phyloP scores from a whole-genome alignment of 2,329 filamentous ascomycete genomes.

The Neonectria coccinea region DNA sequence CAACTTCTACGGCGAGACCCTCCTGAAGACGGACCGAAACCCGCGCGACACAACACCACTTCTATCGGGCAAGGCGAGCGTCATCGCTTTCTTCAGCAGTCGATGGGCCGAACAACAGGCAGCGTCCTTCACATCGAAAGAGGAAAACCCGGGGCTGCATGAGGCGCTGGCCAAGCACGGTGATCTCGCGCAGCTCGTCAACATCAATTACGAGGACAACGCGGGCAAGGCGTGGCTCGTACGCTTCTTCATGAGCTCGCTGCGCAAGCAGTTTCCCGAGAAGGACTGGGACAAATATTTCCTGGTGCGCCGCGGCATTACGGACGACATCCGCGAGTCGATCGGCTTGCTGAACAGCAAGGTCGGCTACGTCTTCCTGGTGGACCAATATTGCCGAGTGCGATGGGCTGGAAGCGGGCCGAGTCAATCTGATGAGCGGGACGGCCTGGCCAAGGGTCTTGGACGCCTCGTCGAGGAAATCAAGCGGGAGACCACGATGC shows the following conservation, averaged over 20 bases:
- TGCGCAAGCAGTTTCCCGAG: slow-evolving; percentile 63
- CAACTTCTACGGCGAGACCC: slow-evolving; percentile 85
- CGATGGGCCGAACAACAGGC: slow-evolving; percentile 88
- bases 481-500: slow-evolving; percentile 52
- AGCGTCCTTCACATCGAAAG: slow-evolving; percentile 74
- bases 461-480: slow-evolving; percentile 72
- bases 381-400: slow-evolving; percentile 89
- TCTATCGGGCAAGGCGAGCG: slow-evolving; percentile 77
- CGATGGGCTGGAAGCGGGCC: slow-evolving; percentile 90
- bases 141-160: slow-evolving; percentile 77
- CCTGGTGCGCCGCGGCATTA: slow-evolving; percentile 67
- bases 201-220: slow-evolving; percentile 91
- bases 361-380: slow-evolving; percentile 92
- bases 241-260: slow-evolving; percentile 64
- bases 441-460: slow-evolving; percentile 74
- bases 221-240: slow-evolving; percentile 71
- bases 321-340: slow-evolving; percentile 70
- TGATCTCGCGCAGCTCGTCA: slow-evolving; percentile 77
- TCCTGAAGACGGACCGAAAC: slow-evolving; percentile 66
- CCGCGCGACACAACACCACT: slow-evolving; percentile 79
- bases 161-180: slow-evolving; percentile 66
- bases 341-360: slow-evolving; percentile 85
- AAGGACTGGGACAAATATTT: slow-evolving; percentile 72
- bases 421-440: slow-evolving; percentile 73
- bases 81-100: slow-evolving; percentile 85